Evolutionary conservation across 208 protist species (phyloP).

Genomic region (Trypanosomatidae sp.): DNA sequence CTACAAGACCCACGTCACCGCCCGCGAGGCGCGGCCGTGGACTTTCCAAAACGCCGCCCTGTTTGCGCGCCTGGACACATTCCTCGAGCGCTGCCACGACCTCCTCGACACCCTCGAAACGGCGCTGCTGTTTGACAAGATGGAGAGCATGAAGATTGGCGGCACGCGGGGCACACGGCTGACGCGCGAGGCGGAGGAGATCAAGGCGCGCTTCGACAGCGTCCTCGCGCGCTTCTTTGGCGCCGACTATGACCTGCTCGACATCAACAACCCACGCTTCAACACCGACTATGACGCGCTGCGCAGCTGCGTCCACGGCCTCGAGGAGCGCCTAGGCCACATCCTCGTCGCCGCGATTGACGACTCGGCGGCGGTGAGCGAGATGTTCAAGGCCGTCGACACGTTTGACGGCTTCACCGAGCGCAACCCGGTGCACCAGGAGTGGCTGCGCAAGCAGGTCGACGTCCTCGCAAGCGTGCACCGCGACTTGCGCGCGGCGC

Average conservation of each 20-base stretch:
- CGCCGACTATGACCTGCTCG: conserved; percentile 91
- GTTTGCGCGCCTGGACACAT: conserved; percentile 92
- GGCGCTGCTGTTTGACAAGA: conserved; percentile 91
- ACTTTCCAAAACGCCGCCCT: conserved; percentile 90
- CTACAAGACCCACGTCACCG: conserved; percentile 84
- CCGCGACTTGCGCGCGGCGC: conserved; percentile 77
- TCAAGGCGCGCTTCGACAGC: conserved; percentile 79
- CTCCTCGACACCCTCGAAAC: conserved; percentile 91
- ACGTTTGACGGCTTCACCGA: conserved; percentile 94
- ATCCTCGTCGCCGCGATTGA: conserved; percentile 91
- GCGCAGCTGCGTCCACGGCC: conserved; percentile 64
- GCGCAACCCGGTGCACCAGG: conserved; percentile 86
- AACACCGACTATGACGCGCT: conserved; percentile 90
- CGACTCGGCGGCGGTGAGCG: conserved; percentile 85
- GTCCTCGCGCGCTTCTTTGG: conserved; percentile 67
- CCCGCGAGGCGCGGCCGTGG: conserved; percentile 80
- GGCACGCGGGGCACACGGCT: conserved; percentile 89
- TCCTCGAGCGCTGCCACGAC: conserved; percentile 95
- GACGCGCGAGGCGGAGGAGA: conserved; percentile 78
- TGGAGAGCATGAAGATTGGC: conserved; percentile 93
- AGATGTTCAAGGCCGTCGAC: conserved; percentile 94
- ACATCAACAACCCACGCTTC: conserved; percentile 90
- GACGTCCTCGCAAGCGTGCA: conserved; percentile 72
- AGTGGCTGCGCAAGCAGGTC: conserved; percentile 90
- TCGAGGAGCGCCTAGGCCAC: conserved; percentile 88